Evolutionary conservation across 2,329 filamentous ascomycete genomes (phyloP).

Genomic region (Coniella lustricola): DNA sequence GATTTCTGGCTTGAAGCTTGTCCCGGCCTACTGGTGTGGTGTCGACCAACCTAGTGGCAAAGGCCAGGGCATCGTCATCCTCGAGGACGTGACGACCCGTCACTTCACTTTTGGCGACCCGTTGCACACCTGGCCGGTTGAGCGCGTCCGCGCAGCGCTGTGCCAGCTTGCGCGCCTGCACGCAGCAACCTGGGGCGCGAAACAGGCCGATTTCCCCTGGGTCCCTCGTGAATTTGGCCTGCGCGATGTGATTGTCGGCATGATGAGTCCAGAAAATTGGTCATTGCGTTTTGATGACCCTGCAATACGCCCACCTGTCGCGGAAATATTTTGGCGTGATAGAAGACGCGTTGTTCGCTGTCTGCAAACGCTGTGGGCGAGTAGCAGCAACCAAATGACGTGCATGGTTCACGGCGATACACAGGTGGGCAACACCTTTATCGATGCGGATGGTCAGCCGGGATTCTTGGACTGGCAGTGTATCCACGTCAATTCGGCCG

Average conservation of each 20-base stretch:
- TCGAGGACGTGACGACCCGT: slow-evolving; percentile 2
- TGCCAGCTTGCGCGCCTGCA: slow-evolving; percentile 34
- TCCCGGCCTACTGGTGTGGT: slow-evolving; percentile 7
- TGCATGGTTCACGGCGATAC: slow-evolving; percentile 37
- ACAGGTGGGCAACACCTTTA: slow-evolving; percentile 37
- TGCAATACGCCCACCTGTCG: slow-evolving; percentile 10
- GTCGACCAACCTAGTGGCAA: background rate
- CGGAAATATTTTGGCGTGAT: slow-evolving; percentile 4
- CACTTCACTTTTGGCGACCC: slow-evolving; percentile 20
- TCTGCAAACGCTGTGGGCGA: slow-evolving; percentile 29
- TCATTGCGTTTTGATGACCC: slow-evolving; percentile 7
- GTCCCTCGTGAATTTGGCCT: slow-evolving; percentile 20
- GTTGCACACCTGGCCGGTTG: slow-evolving; percentile 8
- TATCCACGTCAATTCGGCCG: slow-evolving; percentile 33
- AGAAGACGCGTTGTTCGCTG: slow-evolving; percentile 14
- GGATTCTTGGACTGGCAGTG: slow-evolving; percentile 37
- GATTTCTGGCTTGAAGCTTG: slow-evolving; percentile 20
- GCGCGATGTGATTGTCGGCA: slow-evolving; percentile 26
- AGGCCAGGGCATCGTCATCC: slow-evolving; percentile 12
- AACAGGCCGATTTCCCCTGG: slow-evolving; percentile 24
- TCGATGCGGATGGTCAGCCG: slow-evolving; percentile 27
- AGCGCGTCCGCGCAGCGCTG: slow-evolving; percentile 20
- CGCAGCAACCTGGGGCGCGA: slow-evolving; percentile 31
- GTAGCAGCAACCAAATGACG: slow-evolving; percentile 30
- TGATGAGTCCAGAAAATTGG: slow-evolving; percentile 10